phyloP scores from a whole-genome alignment of 2,329 filamentous ascomycete genomes.

The Stachybotrys chartarum region DNA sequence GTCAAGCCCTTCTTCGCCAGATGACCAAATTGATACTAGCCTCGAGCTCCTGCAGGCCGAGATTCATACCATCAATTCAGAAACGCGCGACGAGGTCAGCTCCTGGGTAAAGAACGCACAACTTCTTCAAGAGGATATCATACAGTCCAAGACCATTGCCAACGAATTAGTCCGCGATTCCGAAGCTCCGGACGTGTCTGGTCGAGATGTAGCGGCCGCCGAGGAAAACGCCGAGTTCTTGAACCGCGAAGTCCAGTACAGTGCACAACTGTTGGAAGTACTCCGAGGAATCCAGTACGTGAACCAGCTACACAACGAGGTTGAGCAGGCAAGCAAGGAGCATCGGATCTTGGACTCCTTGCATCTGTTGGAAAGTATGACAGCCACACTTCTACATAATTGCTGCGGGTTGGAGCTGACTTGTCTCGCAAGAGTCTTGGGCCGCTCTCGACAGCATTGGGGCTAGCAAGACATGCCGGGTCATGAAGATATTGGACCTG shows the following conservation, averaged over 20 bases:
- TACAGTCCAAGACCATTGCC: conserved; percentile 70
- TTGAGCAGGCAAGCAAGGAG: conserved; percentile 50
- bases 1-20: conserved; percentile 1
- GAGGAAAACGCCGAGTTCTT: conserved; percentile 51
- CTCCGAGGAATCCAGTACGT: conserved; percentile 48
- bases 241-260: conserved; percentile 51
- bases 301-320: conserved; percentile 53
- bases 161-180: conserved; percentile 74
- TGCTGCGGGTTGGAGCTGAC: conserved; percentile 8
- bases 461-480: conserved; percentile 53
- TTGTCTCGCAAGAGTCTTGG: conserved; percentile 41
- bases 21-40: not conserved
- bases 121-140: conserved; percentile 77
- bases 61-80: conserved; percentile 68
- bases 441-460: conserved; percentile 51
- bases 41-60: conserved; percentile 36
- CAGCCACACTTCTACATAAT: not conserved
- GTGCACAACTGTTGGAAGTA: conserved; percentile 44
- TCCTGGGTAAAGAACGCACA: conserved; percentile 82
- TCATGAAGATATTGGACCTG: conserved; percentile 57
- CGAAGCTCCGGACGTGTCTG: conserved; percentile 52
- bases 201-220: conserved; percentile 44
- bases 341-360: conserved; percentile 50
- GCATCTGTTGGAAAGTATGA: conserved; percentile 47
- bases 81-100: conserved; percentile 72